Base-by-base conservation (phyloP, 2,329 filamentous ascomycete species). In the Blumeria hordei region DNA sequence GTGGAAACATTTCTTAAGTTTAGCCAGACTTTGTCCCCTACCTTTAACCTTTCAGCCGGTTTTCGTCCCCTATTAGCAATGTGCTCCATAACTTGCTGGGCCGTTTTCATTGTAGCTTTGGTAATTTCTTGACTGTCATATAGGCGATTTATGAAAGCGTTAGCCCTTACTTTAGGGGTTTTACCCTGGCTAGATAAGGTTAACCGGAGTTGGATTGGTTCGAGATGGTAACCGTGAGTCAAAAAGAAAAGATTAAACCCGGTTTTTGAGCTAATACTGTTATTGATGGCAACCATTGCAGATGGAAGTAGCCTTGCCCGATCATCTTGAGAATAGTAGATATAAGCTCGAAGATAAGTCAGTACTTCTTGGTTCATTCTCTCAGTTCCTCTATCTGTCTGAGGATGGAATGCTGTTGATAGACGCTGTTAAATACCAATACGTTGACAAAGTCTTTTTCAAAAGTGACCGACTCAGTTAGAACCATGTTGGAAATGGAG, bases 301-400 rank as follows among this genome's bases (percentile, higher is more conserved):
- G 21, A 35, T 16, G 49, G 32, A n/a, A 51, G 32, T 36, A 51
- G 28, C n/a, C 21, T 16, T 28, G 55, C 49, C 54, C 43, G 56
- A 12, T 58, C 51, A 28, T 56, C 36, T 28, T 58, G 18, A 14
- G 45, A 16, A 39, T 58, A 52, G 18, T 55, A 56, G 5, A 57
- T 43, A 54, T 55, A 58, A 11, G 12, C 44, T 33, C 33, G 0
- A 7, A 58, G 32, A 14, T 58, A 58, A 3, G 10, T 11, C 33
- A 55, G 21, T 2, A 58, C 9, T 41, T 39, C 54, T 12, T 57
- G 49, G n/a, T n/a, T n/a, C n/a, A n/a, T n/a, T n/a, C n/a, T n/a
- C n/a, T n/a, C n/a, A n/a, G n/a, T n/a, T n/a, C n/a, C n/a, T n/a
- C n/a, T n/a, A n/a, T n/a, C n/a, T n/a, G n/a, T n/a, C n/a, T n/a